Base-by-base conservation (phyloP, 2,329 filamentous ascomycete species). In the Monilinia laxa region DNA sequence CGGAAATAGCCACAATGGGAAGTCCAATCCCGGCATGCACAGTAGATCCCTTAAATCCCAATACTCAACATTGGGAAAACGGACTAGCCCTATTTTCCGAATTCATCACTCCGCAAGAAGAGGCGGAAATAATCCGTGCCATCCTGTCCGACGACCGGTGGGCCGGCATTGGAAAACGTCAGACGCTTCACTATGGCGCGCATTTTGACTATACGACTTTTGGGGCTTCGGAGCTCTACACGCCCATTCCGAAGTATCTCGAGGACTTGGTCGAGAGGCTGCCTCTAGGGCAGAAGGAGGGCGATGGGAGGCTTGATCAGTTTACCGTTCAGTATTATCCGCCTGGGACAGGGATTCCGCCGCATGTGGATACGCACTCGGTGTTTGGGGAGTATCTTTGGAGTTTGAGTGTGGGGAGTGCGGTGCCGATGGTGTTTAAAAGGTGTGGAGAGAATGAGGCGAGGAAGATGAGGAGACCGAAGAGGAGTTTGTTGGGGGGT, bases 291-390 rank as follows among this genome's bases (percentile, higher is more conserved):
- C n/a, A 2, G 7, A 1, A 11, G n/a, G 60, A 20, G 1, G 20
- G 38, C 1, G 23, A 6, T 1, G 42, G 18, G 1, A 18, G 14
- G 6, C 83, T 84, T 0, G 84, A 86, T 62, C 85, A 87, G 72
- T 84, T 87, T 70, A 87, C 84, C 70, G 76, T 86, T 20, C 85
- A 87, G 75, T 82, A 86, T 73, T 87, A 87, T 72, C 82, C 85
- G 0, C 85, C 85, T 0, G 85, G 85, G 7, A 78, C 82, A 0
- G 85, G 85, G 1, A 87, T 87, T 70, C 85, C 85, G 12, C 85
- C 85, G 0, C 85, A 87, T 71, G 84, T 84, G 64, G 85, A 87
- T 75, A 85, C 85, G 3, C 85, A 87, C 74, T 78, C 76, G 60
- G 76, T 79, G 11, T 83, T 68, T 65, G 28, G 75, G 66, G 76